Base-by-base conservation (phyloP, 2,329 filamentous ascomycete species). In the Calcarisporium arbuscula region DNA sequence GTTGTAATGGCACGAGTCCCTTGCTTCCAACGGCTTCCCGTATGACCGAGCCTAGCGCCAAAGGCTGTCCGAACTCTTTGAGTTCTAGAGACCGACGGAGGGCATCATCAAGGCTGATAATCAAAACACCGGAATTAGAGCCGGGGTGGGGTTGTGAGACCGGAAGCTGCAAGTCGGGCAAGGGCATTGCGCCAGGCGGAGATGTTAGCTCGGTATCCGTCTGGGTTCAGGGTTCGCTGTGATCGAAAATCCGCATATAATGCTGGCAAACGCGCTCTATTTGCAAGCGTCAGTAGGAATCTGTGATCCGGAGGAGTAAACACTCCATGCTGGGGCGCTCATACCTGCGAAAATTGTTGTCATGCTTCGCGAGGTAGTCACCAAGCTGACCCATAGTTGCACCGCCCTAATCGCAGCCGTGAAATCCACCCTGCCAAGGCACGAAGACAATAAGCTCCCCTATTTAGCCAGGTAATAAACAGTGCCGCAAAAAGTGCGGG, bases 231-330 rank as follows among this genome's bases (percentile, higher is more conserved):
- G 25, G 73, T 76, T 49, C 73, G 73, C 47, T 90, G 86, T 5
- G 76, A 62, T 23, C 77, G 70, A 53, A 95, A 94, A 57, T 95
- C 88, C 30, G 87, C 89, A 63, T 94, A 95, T 29, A 95, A 77
- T 5, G 87, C 89, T 10, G 85, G 80, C 10, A 95, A 71, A 32
- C 88, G 84, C 43, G 80, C 74, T 63, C 82, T 87, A 45, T 14
- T 17, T n/a, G 5, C 12, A 21, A 14, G 7, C 15, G 23, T 28
- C 19, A 19, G 18, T 22, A 30, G 15, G 9, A 8, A 20, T 19
- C 35, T 12, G n/a, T 16, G 18, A 16, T 23, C 15, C 9, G 14
- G 19, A 4, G 18, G 14, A 18, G 18, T 15, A 6, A 16, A 8
- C 15, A 8, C 17, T 10, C 20, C 14, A 26, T 22, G 20, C 27